phyloP scores from a whole-genome alignment of 768 basidiomycete genomes.

The Trametes cinnabarina region DNA sequence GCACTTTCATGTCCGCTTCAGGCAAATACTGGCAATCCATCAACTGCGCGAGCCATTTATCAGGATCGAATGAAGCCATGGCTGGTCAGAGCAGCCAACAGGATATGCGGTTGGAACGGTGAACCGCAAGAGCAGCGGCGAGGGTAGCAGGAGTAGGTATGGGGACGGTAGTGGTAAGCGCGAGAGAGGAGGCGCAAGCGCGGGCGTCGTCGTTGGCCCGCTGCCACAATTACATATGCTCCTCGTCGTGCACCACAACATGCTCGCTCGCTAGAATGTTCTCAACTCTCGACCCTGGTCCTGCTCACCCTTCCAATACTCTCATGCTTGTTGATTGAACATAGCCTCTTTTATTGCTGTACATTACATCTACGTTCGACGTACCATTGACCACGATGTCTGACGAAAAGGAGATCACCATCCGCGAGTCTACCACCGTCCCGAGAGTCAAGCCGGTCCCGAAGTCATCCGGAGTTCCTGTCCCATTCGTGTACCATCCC shows the following conservation, averaged over 20 bases:
- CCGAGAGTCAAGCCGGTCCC: slow-evolving; percentile 48
- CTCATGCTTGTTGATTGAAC: not conserved
- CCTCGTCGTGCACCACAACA: not conserved
- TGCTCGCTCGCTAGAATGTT: slow-evolving; percentile 3
- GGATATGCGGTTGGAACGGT: no score
- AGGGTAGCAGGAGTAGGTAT: not conserved
- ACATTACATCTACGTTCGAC: not conserved
- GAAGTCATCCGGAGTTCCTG: slow-evolving; percentile 41
- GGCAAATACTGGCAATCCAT: slow-evolving; percentile 83
- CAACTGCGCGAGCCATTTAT: slow-evolving; percentile 88
- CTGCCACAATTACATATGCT: not conserved
- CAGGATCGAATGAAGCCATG: slow-evolving; percentile 46
- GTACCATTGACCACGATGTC: not conserved
- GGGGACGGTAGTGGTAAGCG: not conserved
- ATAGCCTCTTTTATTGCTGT: not conserved
- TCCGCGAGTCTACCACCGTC: slow-evolving; percentile 11
- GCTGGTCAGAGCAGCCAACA: not conserved
- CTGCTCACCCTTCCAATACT: no score
- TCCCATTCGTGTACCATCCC: slow-evolving; percentile 63
- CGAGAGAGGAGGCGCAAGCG: not conserved
- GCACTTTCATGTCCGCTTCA: slow-evolving; percentile 88
- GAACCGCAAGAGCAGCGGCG: no score
- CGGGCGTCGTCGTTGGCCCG: no score
- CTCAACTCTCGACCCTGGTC: not conserved
- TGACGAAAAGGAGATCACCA: slow-evolving; percentile 8